Percentiles rank a stretch among this genome's conserved stretches.
phyloP scores from a whole-genome alignment of 1,284 basidiomycete species.

The Leucoagaricus sp. region DNA sequence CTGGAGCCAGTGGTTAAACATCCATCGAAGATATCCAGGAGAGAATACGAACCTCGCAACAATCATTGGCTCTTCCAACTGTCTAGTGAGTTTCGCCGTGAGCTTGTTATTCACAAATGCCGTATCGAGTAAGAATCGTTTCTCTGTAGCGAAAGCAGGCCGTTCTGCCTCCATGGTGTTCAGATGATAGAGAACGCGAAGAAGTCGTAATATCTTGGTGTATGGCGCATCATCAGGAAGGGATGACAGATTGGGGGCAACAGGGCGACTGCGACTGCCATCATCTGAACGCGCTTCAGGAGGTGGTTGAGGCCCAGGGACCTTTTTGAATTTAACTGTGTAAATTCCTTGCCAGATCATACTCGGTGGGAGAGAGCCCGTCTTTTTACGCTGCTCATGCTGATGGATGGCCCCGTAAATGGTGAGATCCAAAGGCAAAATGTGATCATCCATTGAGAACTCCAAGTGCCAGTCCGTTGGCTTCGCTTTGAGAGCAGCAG shows the following conservation, averaged over 20 bases:
- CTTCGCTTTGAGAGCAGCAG: slow-evolving; percentile 89
- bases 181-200: slow-evolving; percentile 86
- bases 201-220: slow-evolving; percentile 87
- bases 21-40: background rate
- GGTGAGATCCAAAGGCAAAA: slow-evolving; percentile 84
- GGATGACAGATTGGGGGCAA: slow-evolving; percentile 68
- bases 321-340: slow-evolving; percentile 92
- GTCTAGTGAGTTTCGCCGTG: slow-evolving; percentile 96
- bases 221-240: slow-evolving; percentile 86
- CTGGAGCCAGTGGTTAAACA: slow-evolving; percentile 40
- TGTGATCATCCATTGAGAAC: slow-evolving; percentile 89
- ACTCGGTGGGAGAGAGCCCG: slow-evolving; percentile 58
- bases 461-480: slow-evolving; percentile 96
- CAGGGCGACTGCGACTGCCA: slow-evolving; percentile 55
- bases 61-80: slow-evolving; percentile 98
- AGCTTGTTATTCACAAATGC: slow-evolving; percentile 98
- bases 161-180: slow-evolving; percentile 68
- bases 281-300: slow-evolving; percentile 49
- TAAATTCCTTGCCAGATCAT: slow-evolving; percentile 90
- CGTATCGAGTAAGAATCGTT: slow-evolving; percentile 66
- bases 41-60: slow-evolving; percentile 76
- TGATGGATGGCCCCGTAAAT: slow-evolving; percentile 96
- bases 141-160: slow-evolving; percentile 46
- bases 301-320: slow-evolving; percentile 75
- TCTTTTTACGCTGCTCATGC: slow-evolving; percentile 76